phyloP scores from a whole-genome alignment of 148 eudicot species.

The Talinum fruticosum region DNA sequence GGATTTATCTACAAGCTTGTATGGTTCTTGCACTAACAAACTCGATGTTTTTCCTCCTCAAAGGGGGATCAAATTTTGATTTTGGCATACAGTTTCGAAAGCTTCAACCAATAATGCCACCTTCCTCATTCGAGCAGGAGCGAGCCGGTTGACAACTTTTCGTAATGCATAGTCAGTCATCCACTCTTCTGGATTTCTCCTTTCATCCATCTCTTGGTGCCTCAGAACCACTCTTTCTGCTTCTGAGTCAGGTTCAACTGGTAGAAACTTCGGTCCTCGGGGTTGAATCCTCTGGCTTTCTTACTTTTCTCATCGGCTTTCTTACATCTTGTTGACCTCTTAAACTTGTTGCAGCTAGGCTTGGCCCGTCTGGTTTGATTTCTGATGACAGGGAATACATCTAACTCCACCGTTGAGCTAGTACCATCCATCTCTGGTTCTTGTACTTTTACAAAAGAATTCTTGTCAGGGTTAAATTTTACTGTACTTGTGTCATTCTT shows the following conservation, averaged over 20 bases:
- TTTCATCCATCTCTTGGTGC: slow-evolving; percentile 71
- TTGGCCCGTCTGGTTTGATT: slow-evolving; percentile 7
- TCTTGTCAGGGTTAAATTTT: not conserved
- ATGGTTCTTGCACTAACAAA: slow-evolving; percentile 34
- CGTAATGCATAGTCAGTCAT: slow-evolving; percentile 78
- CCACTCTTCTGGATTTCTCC: slow-evolving; percentile 78
- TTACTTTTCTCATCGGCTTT: slow-evolving; percentile 30
- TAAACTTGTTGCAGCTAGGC: slow-evolving; percentile 24
- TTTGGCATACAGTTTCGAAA: slow-evolving; percentile 68
- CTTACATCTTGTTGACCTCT: slow-evolving; percentile 30
- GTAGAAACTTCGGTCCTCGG: slow-evolving; percentile 65
- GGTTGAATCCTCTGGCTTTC: slow-evolving; percentile 50
- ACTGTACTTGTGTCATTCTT: not conserved
- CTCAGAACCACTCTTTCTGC: slow-evolving; percentile 72
- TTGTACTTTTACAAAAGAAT: slow-evolving; percentile 3
- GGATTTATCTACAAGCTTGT: slow-evolving; percentile 50
- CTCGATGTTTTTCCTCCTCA: slow-evolving; percentile 30
- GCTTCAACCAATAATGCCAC: slow-evolving; percentile 85
- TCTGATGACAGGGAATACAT: slow-evolving; percentile 9
- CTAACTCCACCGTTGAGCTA: slow-evolving; percentile 12
- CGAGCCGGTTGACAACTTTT: slow-evolving; percentile 57
- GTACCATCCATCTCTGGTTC: slow-evolving; percentile 9
- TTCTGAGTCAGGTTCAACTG: slow-evolving; percentile 56
- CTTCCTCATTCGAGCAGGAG: slow-evolving; percentile 67
- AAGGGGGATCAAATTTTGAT: slow-evolving; percentile 32